Conservation (phyloP, 2,329 filamentous ascomycete genomes). For the Ophiostoma himal-ulmi region DNA sequence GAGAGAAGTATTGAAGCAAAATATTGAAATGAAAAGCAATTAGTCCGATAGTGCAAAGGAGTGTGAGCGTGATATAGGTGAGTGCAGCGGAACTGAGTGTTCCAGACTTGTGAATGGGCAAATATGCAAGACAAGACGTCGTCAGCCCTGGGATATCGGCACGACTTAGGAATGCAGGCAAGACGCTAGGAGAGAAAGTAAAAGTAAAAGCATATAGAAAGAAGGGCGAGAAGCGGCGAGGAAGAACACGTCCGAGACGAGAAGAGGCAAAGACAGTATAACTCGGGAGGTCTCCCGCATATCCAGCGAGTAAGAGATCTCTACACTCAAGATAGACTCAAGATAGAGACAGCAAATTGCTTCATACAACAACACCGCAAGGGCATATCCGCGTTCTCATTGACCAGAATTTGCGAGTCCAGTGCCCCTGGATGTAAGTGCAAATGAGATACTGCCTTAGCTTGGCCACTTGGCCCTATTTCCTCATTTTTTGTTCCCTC, state of each 20-base stretch:
- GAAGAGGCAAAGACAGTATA: neutral
- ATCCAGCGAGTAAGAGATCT: neutral
- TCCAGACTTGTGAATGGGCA: conserved; percentile 8
- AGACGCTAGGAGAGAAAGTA: neutral
- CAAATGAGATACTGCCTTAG: conserved; percentile 2
- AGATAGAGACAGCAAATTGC: neutral
- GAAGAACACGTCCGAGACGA: neutral
- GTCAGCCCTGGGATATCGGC: conserved; percentile 15
- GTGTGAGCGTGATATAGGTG: conserved; percentile 3
- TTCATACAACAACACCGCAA: neutral
- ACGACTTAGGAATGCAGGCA: conserved; percentile 17
- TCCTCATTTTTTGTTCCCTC: neutral
- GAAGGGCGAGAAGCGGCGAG: neutral
- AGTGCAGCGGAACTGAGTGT: conserved; percentile 1
- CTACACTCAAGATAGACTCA: neutral
- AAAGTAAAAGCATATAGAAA: neutral
- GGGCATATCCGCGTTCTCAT: neutral
- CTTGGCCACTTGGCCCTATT: neutral
- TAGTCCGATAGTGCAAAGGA: conserved; percentile 14
- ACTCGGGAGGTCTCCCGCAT: conserved; percentile 5
- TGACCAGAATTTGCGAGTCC: neutral
- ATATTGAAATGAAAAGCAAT: neutral
- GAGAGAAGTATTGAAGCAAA: neutral
- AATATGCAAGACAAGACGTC: conserved; percentile 11
- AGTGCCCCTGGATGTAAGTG: neutral